These are phyloP conservation scores for Coemansia sp. DNA, from an alignment of 192 early-diverging fungal genomes.

Conservation along the genomic window DNA sequence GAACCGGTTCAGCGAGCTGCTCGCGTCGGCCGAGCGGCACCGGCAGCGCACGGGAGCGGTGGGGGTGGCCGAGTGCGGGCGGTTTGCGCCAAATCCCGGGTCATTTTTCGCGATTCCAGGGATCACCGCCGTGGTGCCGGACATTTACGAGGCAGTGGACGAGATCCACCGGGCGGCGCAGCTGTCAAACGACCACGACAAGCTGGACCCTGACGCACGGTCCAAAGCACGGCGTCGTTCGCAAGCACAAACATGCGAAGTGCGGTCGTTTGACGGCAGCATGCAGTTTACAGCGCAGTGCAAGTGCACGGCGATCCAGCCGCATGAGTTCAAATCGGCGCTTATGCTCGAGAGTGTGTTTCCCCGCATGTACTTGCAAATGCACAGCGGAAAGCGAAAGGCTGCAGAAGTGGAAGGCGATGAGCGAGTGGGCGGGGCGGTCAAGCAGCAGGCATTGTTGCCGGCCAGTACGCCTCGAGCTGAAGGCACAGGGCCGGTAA, in stretches of 20 bases:
- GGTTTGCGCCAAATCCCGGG: conserved; percentile 41
- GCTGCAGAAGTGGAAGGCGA: conserved; percentile 10
- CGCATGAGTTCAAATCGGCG: conserved; percentile 37
- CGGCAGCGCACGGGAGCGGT: conserved; percentile 12
- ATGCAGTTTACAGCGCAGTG: conserved; percentile 42
- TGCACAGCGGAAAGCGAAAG: conserved; percentile 36
- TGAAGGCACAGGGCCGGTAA: conserved; percentile 8
- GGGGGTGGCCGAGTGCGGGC: conserved; percentile 34
- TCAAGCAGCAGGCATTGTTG: conserved; percentile 20
- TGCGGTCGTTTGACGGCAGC: conserved; percentile 32
- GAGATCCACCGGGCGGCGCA: conserved; percentile 49
- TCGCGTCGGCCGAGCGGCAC: conserved; percentile 30
- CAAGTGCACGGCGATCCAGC: conserved; percentile 27
- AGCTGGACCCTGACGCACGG: background rate
- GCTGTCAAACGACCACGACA: conserved; percentile 14
- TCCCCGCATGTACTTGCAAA: conserved; percentile 25
- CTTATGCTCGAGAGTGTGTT: conserved; percentile 47
- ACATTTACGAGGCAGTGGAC: conserved; percentile 53
- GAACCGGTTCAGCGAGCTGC: conserved; percentile 22
- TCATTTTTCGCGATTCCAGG: conserved; percentile 53
- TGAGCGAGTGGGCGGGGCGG: background rate
- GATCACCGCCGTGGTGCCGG: conserved; percentile 42
- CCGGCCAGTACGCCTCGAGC: conserved; percentile 1
- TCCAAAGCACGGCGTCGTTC: background rate
- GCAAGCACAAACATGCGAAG: conserved; percentile 10